A percentile compares a stretch with the other conserved stretches of the same genome.
phyloP scores from a whole-genome alignment of 176 grass and related monocot species.

The Panicum miliaceum region DNA sequence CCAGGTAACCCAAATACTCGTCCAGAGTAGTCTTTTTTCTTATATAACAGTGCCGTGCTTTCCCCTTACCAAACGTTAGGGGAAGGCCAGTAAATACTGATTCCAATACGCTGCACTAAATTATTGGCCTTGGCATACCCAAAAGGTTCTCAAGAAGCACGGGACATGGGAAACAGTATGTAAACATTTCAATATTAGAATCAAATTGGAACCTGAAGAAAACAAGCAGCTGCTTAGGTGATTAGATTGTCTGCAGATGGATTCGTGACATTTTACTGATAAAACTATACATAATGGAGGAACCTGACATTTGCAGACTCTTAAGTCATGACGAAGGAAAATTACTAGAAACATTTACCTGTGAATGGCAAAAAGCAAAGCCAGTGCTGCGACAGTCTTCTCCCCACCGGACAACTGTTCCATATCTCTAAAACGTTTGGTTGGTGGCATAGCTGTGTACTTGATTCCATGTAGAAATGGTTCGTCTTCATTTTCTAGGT shows the following conservation, averaged over 20 bases:
- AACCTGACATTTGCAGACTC: constrained; percentile 6
- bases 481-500: constrained; percentile 98
- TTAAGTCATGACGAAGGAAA: constrained; percentile 9
- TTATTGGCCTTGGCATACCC: constrained; percentile 7
- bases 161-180: constrained; percentile 18
- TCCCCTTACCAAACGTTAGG: neutral
- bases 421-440: constrained; percentile 98
- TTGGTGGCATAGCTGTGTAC: constrained; percentile 97
- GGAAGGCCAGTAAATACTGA: constrained; percentile 14
- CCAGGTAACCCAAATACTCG: neutral
- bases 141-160: constrained; percentile 10
- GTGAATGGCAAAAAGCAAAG: constrained; percentile 98
- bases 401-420: constrained; percentile 97
- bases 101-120: neutral
- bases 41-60: neutral
- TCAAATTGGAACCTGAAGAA: constrained; percentile 14
- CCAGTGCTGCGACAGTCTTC: constrained; percentile 96
- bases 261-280: neutral
- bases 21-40: neutral
- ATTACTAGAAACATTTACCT: constrained; percentile 58
- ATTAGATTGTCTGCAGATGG: constrained; percentile 3
- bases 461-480: constrained; percentile 95
- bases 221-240: neutral
- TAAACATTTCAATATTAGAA: constrained; percentile 30
- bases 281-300: neutral